Evolutionary conservation across 805 yeast species (phyloP).

Genomic region (Jamesozyma hellenica): DNA sequence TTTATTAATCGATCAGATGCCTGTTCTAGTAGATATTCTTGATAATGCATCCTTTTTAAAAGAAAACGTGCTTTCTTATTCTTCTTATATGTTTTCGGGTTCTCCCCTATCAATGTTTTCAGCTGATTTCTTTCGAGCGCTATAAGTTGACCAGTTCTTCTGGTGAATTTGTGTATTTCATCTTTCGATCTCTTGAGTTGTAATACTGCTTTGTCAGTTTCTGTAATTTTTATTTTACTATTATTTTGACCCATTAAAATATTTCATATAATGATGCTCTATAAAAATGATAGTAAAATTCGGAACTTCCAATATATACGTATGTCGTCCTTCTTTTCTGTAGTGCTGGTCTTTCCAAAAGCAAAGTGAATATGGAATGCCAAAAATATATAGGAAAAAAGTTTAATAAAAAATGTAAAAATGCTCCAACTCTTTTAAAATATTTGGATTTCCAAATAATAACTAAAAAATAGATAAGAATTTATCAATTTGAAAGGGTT

Average conservation of each 20-base stretch:
- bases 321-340: no score
- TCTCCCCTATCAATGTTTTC: slow-evolving; percentile 22
- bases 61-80: slow-evolving; percentile 52
- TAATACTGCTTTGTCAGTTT: slow-evolving; percentile 76
- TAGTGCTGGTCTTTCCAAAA: no score
- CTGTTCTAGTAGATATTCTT: slow-evolving; percentile 56
- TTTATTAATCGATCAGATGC: slow-evolving; percentile 72
- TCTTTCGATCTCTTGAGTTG: slow-evolving; percentile 86
- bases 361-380: no score
- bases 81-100: slow-evolving; percentile 40
- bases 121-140: slow-evolving; percentile 42
- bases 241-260: slow-evolving; percentile 29
- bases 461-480: no score
- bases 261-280: no score
- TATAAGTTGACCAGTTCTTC: slow-evolving; percentile 46
- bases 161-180: slow-evolving; percentile 57
- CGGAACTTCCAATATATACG: no score
- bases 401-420: no score
- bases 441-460: no score
- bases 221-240: slow-evolving; percentile 55
- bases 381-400: no score
- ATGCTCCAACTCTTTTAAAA: no score
- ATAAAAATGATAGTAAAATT: no score
- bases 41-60: slow-evolving; percentile 71
- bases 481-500: no score